These are phyloP conservation scores for Fraxinus albicans DNA, from an alignment of 305 asterid genomes.

Conservation along the genomic window DNA sequence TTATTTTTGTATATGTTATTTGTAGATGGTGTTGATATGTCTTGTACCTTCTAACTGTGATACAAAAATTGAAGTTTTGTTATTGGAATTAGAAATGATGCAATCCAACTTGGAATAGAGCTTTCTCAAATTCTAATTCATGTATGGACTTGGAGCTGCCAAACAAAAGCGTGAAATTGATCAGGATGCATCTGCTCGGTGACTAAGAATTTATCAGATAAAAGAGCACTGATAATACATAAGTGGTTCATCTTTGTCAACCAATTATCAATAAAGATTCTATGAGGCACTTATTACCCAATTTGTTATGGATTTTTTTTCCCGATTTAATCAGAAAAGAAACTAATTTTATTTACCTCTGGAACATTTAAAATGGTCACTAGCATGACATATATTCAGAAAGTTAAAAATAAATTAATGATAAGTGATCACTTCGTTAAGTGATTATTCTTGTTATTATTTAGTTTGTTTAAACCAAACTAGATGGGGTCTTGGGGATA, in stretches of 20 bases:
- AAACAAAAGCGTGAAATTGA: not conserved
- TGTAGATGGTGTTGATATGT: not conserved
- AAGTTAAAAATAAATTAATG: not conserved
- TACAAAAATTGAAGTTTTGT: not conserved
- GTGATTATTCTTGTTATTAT: not conserved
- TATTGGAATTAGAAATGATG: not conserved
- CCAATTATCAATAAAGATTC: not conserved
- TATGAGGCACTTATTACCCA: not conserved
- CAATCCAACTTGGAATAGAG: not conserved
- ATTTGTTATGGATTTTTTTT: not conserved
- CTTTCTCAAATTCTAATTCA: not conserved
- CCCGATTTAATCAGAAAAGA: not conserved
- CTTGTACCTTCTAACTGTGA: not conserved
- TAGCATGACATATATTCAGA: not conserved
- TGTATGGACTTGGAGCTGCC: conserved; percentile 15
- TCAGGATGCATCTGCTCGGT: not conserved
- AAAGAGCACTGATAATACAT: not conserved
- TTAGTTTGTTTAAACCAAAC: not conserved
- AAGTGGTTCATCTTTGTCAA: not conserved
- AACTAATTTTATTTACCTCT: not conserved
- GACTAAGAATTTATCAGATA: conserved; percentile 3
- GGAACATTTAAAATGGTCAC: not conserved
- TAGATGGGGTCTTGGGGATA: not conserved
- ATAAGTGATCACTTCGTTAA: not conserved
- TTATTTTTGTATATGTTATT: not conserved